These are phyloP conservation scores for Arthroderma sp. DNA, from an alignment of 2,329 filamentous ascomycete genomes.

Conservation along the genomic window DNA sequence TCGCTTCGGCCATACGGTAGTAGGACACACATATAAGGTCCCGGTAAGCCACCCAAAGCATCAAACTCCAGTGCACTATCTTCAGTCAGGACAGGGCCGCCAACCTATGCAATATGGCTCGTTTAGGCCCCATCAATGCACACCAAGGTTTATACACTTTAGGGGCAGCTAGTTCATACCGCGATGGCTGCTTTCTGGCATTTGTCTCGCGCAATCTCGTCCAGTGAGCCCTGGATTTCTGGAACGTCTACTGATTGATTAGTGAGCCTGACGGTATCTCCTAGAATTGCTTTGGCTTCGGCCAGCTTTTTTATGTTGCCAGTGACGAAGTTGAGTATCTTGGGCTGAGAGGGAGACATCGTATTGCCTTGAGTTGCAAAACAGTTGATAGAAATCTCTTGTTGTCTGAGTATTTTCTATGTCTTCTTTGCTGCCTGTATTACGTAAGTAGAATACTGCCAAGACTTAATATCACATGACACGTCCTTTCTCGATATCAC, in stretches of 20 bases:
- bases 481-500: no score
- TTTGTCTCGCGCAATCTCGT: conserved; percentile 84
- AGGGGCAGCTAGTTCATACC: conserved; percentile 39
- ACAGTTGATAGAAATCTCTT: no score
- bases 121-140: background rate
- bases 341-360: background rate
- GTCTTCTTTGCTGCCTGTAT: no score
- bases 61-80: conserved; percentile 92
- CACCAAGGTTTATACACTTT: background rate
- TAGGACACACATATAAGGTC: conserved; percentile 74
- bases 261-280: conserved; percentile 56
- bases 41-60: conserved; percentile 75
- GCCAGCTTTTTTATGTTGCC: conserved; percentile 88
- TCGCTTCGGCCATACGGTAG: background rate
- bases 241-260: conserved; percentile 67
- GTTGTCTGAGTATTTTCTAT: no score
- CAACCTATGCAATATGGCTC: conserved; percentile 42
- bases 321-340: conserved; percentile 74
- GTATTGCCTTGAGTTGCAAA: no score
- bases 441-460: no score
- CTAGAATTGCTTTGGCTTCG: conserved; percentile 80
- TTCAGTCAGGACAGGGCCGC: conserved; percentile 84
- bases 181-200: conserved; percentile 66
- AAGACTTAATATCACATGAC: no score
- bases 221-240: conserved; percentile 83